Evolutionary conservation across 257 asterid genomes (phyloP).

Genomic region (Gynochthodes officinalis): DNA sequence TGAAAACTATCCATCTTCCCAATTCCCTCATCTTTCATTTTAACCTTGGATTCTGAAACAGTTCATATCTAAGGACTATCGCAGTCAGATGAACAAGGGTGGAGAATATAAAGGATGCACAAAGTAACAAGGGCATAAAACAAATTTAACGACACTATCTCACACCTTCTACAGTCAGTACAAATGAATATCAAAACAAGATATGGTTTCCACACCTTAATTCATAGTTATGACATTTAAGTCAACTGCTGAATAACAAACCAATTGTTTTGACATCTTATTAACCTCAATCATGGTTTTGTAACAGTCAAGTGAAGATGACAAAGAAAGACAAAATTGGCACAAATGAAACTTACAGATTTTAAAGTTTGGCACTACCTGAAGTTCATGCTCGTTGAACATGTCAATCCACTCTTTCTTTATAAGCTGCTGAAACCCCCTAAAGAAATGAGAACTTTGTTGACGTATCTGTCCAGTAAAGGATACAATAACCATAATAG

Average conservation of each 20-base stretch:
- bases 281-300: neutral
- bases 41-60: neutral
- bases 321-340: neutral
- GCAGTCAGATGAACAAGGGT: no score
- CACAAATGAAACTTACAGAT: neutral
- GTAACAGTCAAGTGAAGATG: neutral
- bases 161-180: no score
- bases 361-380: slow-evolving; percentile 45
- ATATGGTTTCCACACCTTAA: no score
- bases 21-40: neutral
- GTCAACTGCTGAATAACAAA: neutral
- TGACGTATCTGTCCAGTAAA: slow-evolving; percentile 67
- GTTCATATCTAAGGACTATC: no score
- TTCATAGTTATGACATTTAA: neutral
- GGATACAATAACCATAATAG: neutral
- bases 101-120: no score
- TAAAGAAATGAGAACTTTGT: slow-evolving; percentile 87
- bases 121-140: no score
- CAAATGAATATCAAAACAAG: no score
- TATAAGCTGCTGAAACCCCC: slow-evolving; percentile 92
- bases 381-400: slow-evolving; percentile 98
- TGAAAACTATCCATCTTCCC: neutral
- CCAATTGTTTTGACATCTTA: neutral
- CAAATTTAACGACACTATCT: no score
- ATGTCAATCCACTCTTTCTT: slow-evolving; percentile 91